Evolutionary conservation across 2,329 filamentous ascomycete species (phyloP).

Genomic region (Fusarium sterilihyphosum): DNA sequence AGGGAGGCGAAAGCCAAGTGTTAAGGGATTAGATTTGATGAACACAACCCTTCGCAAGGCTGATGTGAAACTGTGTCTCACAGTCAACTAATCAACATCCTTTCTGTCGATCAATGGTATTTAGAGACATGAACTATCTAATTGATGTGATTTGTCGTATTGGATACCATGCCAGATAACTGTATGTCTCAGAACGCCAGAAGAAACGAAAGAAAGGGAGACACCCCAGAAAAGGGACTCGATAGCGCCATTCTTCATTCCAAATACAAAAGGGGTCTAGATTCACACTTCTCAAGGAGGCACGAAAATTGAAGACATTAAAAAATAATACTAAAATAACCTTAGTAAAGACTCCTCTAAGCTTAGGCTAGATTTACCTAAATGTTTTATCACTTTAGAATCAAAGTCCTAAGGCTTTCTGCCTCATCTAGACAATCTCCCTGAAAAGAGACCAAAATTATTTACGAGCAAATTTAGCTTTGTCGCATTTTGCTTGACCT

Average conservation of each 20-base stretch:
- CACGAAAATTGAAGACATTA: not conserved
- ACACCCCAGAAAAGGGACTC: not conserved
- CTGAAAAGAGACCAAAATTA: not conserved
- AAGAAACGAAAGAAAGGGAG: not conserved
- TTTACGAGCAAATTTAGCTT: fast-evolving
- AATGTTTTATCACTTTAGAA: fast-evolving
- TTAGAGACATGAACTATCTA: not conserved
- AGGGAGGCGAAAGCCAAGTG: not conserved
- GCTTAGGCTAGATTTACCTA: not conserved
- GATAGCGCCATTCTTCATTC: not conserved
- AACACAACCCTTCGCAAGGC: constrained; percentile 1
- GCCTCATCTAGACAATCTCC: not conserved
- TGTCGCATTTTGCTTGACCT: not conserved
- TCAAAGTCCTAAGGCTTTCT: not conserved
- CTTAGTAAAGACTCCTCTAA: not conserved
- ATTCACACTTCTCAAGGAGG: not conserved
- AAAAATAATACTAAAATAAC: not conserved
- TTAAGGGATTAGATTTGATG: not conserved
- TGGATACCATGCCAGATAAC: not conserved
- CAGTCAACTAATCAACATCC: not conserved
- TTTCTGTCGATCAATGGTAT: not conserved
- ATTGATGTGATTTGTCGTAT: not conserved
- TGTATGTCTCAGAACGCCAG: not conserved
- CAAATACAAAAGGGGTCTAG: not conserved
- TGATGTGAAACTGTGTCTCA: constrained; percentile 10